phyloP scores from a whole-genome alignment of 441 rosid species.

The Erodium trifolium region DNA sequence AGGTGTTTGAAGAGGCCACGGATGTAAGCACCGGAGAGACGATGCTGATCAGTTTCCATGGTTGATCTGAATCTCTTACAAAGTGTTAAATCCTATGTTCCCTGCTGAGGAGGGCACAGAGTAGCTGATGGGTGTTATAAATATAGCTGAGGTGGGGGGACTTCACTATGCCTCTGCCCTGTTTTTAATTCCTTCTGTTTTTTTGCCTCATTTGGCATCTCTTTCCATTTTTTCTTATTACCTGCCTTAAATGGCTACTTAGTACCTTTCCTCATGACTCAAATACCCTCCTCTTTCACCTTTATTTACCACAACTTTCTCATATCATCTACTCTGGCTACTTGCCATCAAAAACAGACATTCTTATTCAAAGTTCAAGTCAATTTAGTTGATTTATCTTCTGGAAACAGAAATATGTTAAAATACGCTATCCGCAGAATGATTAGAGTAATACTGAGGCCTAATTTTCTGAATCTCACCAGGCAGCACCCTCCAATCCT shows the following conservation, averaged over 20 bases:
- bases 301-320: conserved; percentile 12
- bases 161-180: conserved; percentile 17
- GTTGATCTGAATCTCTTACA: conserved; percentile 26
- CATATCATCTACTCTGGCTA: too few relatives aligned
- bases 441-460: neutral
- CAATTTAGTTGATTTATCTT: too few relatives aligned
- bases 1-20: conserved; percentile 72
- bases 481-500: neutral
- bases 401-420: too few relatives aligned
- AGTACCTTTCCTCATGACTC: conserved; percentile 19
- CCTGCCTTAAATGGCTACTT: neutral
- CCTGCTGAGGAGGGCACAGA: conserved; percentile 31
- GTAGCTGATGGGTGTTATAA: conserved; percentile 28
- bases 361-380: too few relatives aligned
- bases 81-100: too few relatives aligned
- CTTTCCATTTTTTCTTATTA: conserved; percentile 19
- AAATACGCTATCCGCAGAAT: too few relatives aligned
- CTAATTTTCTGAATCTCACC: neutral
- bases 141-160: conserved; percentile 10
- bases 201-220: too few relatives aligned
- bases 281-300: conserved; percentile 26
- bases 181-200: neutral
- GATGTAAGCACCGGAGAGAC: conserved; percentile 67
- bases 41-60: conserved; percentile 34
- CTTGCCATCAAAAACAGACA: too few relatives aligned